Evolutionary conservation across 805 yeast species (phyloP), one percentile per base, ranked within the genome.

Genomic region (Spathaspora gorwiae): DNA sequence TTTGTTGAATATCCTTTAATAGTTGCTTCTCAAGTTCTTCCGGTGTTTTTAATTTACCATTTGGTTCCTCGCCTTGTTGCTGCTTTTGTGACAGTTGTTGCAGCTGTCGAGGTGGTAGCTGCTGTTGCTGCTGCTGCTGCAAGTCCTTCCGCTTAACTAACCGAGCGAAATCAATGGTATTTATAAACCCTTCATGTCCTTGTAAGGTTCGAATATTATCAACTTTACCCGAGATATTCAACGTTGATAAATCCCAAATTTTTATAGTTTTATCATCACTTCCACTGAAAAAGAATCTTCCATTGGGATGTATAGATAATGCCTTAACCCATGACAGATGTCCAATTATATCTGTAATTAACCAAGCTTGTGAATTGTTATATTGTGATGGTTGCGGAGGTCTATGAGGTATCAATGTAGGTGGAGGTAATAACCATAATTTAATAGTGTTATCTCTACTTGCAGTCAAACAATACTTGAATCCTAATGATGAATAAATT

Each of bases 271-370:
- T 81, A 61, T 90, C 97, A 61, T 90, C 98, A 13, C 90, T 75
- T 13, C 85, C 83, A 38, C 89, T 80, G 39, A 84, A 70, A 13
- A 89, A 59, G 53, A 78, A 80, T 35, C 81, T 72, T 0, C 94
- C 95, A 53, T 79, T 80, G 1, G 96, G 95, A 62, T 89, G 96
- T 40, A 85, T 65, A 8, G 69, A 68, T 6, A 90, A 55, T 7
- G 81, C 77, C 49, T 84, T 78, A 1, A 92, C 85, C 98, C 98
- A 90, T 8, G 94, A 86, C 41, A 80, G 79, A 62, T 90, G 97
- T 2, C 94, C 97, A 6, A 65, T 55, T 9, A 88, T 65, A 14
- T 81, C 80, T 24, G 73, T 70, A 1, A 88, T 55, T 26, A 79
- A 65, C 54, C 71, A 74, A 2, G 87, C 92, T 40, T 81, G 79